Evolutionary conservation across 768 basidiomycete genomes (phyloP), one percentile per base, ranked within the genome.

Genomic region (Tylopilus plumbeoviolaceoides): DNA sequence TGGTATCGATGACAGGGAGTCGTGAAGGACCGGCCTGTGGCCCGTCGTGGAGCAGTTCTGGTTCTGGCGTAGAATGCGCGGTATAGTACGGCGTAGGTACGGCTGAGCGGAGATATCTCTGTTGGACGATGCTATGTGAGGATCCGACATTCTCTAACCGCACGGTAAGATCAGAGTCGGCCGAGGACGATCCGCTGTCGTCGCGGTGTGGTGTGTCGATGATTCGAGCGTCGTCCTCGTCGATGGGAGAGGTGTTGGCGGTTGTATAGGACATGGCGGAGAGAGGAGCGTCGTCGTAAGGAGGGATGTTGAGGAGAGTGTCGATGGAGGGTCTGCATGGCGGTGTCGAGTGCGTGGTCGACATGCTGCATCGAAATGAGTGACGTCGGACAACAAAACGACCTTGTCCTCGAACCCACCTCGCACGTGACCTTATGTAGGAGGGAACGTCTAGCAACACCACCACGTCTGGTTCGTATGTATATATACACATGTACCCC

Each of bases 81-180:
- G 68, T 69, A 30, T 68, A 70, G 47, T 71, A 71, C 9, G 69
- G 67, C 39, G 68, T 71, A 28, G 59, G 57, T 44, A 55, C 43
- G 27, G 62, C 50, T 43, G 61, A 55, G 54, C 59, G 60, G 49
- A 51, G 54, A 52, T 62, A 58, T 48, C 52, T 44, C 20, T 59
- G 65, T 35, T 55, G 55, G 27, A 55, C 15, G 38, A 27, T 25
- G 33, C 46, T 57, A 47, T 56, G 39, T 7, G 57, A 56, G 38
- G 56, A 57, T 48, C 63, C 58, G 3, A 54, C 41, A 47, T 39
- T 33, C 20, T 47, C 57, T 20, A 57, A 48, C 11, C 58, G 45
- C 33, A 54, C 47, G 4, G 62, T 62, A 23, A 63, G 56, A 53
- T 69, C 67, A 47, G 61, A 61, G 57, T 50, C 51, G 5, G 57